phyloP scores from a whole-genome alignment of 192 early-diverging fungal species.

The Phlyctochytrium bullatum region DNA sequence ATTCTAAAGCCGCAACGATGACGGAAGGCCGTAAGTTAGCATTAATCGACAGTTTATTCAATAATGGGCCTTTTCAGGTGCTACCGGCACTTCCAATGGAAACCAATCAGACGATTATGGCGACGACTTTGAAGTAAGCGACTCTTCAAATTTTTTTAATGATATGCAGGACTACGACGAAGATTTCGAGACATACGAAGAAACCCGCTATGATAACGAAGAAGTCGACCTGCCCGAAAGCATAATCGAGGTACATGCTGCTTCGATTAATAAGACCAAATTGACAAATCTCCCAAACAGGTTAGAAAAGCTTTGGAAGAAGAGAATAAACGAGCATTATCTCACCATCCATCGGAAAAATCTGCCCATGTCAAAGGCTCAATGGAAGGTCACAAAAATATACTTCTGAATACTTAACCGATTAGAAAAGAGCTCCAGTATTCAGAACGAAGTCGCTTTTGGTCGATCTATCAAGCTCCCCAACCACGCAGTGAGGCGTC shows the following conservation, averaged over 20 bases:
- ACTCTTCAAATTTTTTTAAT: background rate
- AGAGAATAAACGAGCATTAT: constrained; percentile 47
- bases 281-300: constrained; percentile 12
- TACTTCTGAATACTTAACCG: background rate
- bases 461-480: background rate
- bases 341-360: constrained; percentile 10
- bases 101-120: constrained; percentile 22
- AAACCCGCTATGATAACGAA: constrained; percentile 12
- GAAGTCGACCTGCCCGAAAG: background rate
- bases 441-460: constrained; percentile 9
- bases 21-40: no score
- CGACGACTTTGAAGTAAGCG: constrained; percentile 38
- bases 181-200: constrained; percentile 44
- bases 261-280: background rate
- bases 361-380: background rate
- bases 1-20: no score
- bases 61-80: no score
- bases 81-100: no score
- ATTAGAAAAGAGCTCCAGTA: background rate
- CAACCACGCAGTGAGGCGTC: background rate
- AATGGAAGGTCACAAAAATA: background rate
- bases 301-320: constrained; percentile 38
- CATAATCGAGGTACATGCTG: background rate
- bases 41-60: no score
- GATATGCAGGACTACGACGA: constrained; percentile 32